Evolutionary conservation across 208 protist genomes (phyloP), one percentile per base, ranked within the genome.

Genomic region (Leishmania mexicana): DNA sequence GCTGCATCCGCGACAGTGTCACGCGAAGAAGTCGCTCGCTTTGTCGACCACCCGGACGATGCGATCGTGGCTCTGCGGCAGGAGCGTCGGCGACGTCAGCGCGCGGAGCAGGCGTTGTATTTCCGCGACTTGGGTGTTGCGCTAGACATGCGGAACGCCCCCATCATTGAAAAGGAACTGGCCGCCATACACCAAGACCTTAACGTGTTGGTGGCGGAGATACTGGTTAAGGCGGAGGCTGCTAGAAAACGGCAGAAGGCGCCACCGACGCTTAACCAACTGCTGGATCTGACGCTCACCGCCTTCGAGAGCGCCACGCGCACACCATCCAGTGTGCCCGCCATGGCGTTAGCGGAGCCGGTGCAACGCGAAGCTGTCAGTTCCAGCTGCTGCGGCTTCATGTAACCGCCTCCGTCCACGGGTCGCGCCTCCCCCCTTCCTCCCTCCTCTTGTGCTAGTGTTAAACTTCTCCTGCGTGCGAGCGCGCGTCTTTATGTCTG

Each of bases 131-230:
- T 91, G 62, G 90, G 90, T 40, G 74, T 94, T 21, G 85, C 81
- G 28, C 71, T 94, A n/a, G 92, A 97, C 71, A 75, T 88, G 1
- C 75, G 70, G 13, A 88, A 87, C 75, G 82, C 88, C 13, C 87
- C 83, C 19, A 76, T 78, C 3, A 76, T 97, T 15, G 91, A 95
- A 78, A 78, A 81, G 53, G 79, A 86, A 38, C 86, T 97, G 0
- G 87, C 86, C 1, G 78, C 35, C 31, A 87, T 93, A 65, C 94
- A 95, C 77, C 83, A 87, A 40, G 88, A 93, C 75, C 31, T 97
- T 45, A 94, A 97, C 81, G 83, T 89, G 72, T 75, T 97, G 42
- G 85, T 95, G 1, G 83, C 78, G 5, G 90, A 96, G 64, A 76
- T 97, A 5, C 51, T 95, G 51, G 74, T 89, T 24, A 87, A 89